Base-by-base conservation (phyloP, 768 basidiomycete genomes). In the Russula brevipes region DNA sequence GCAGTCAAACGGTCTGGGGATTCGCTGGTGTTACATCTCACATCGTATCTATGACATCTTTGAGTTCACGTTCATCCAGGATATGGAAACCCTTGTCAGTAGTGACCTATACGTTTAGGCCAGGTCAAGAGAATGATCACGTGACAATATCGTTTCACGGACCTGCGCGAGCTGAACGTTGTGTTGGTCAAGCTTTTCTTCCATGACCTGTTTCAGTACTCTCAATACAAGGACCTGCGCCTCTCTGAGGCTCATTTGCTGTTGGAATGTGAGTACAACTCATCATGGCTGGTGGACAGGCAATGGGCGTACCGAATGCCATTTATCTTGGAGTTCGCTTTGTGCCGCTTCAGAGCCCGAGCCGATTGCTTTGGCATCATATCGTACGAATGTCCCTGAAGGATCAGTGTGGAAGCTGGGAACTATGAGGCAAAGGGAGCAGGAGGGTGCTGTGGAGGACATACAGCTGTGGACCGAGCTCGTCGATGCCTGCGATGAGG, bases 171-270 rank as follows among this genome's bases (percentile, higher is more conserved):
- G 81, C 75, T 98, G 95, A 31, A 98, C 95, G 69, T 99, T 98
- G 78, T 98, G 95, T 69, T 97, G 92, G 76, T 98, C 96, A 47
- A 99, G 83, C 74, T 97, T 98, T 78, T 98, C 97, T 75, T 98
- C 97, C 97, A 98, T 99, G 49, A 98, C 97, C 78, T 98, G 94
- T 78, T 99, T 98, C 66, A 98, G 79, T 51, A 98, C 92, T 66
- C 85, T 87, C 57, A 98, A 78, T 3, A 91, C 88, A 66, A 98
- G 77, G 44, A 83, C 79, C 69, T 98, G 92, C 0, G 94, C 97
- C 75, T 97, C 94, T 67, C 80, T 76, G 30, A 98, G 78, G 8
- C 89, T 87, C 86, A 98, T 96, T 84, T 87, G 86, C 96, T 98
- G 70, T n/a, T 60, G 45, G 24, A 24, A n/a, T 11, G 46, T 68